Percentiles rank a stretch among this genome's conserved stretches.
phyloP scores from a whole-genome alignment of 2,329 filamentous ascomycete genomes.

The Ophiostoma sp. region DNA sequence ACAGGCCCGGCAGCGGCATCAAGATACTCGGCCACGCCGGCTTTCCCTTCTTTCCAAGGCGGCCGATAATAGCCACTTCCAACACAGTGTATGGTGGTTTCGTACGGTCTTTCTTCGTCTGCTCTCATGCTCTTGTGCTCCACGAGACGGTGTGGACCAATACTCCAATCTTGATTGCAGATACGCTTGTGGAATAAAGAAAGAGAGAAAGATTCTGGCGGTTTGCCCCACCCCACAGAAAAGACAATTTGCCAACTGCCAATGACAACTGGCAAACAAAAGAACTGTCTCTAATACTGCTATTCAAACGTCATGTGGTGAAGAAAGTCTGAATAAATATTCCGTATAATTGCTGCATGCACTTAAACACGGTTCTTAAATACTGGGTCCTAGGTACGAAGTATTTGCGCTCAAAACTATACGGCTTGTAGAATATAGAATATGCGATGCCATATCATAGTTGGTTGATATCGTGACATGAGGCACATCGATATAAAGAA shows the following conservation, averaged over 20 bases:
- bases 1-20: conserved; percentile 21
- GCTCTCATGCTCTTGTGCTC: not conserved
- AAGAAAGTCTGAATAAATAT: not conserved
- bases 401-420: not conserved
- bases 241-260: not conserved
- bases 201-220: not conserved
- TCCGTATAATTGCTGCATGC: not conserved
- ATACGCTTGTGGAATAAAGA: not conserved
- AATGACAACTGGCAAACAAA: not conserved
- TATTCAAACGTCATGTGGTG: not conserved
- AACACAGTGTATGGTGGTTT: not conserved
- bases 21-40: conserved; percentile 27
- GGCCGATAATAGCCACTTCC: not conserved
- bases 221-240: not conserved
- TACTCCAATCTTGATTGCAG: not conserved
- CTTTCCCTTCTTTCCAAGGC: not conserved
- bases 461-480: not conserved
- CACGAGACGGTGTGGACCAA: not conserved
- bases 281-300: not conserved
- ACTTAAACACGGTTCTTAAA: not conserved
- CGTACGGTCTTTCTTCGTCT: not conserved
- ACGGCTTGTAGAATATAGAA: not conserved
- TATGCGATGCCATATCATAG: not conserved
- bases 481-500: not conserved
- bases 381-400: not conserved